Base-by-base conservation (phyloP, 352 stramenopile genomes). In the Hyaloperonospora arabidopsidis region DNA sequence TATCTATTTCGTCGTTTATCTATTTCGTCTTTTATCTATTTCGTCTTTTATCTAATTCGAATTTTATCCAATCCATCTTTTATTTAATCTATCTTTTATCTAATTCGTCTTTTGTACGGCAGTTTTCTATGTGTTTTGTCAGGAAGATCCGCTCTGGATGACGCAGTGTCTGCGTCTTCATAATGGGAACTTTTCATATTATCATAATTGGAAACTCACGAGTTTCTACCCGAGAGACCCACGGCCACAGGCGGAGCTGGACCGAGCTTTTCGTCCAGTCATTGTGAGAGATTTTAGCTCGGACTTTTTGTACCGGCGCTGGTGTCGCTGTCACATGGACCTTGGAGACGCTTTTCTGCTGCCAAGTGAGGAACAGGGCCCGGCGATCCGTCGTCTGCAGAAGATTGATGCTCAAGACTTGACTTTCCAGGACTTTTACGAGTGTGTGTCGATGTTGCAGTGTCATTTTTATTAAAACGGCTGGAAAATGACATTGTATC, bases 301-400 rank as follows among this genome's bases (percentile, higher is more conserved):
- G 5, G 78, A 92, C 48, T 94, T 94, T 41, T 51, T 94, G 21
- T 90, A 90, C 46, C 74, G 79, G n/a, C 82, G 84, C n/a, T 94
- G 84, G 79, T 89, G 61, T 46, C 79, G 84, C 46, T 75, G 76
- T 43, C 76, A 92, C 65, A 92, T 94, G 78, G 50, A 74, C 29
- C 63, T 94, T 45, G 65, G 68, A 2, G 56, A 83, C 21, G 38
- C 61, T 2, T 91, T 82, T 48, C 14, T 74, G 39, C 62, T 81
- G 49, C 71, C 67, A 0, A 58, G 65, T 17, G 67, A 73, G 5
- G 52, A 70, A 21, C 55, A 73, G 39, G 74, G 86, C 45, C 58
- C 75, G 15, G 70, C 64, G 19, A 60, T 76, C n/a, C 70, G 68
- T 21, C 70, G 62, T 21, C 53, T 93, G 13, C 54, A 68, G 32